Evolutionary conservation across 2,329 filamentous ascomycete species (phyloP).

Genomic region (Cucurbitaria berberidis): DNA sequence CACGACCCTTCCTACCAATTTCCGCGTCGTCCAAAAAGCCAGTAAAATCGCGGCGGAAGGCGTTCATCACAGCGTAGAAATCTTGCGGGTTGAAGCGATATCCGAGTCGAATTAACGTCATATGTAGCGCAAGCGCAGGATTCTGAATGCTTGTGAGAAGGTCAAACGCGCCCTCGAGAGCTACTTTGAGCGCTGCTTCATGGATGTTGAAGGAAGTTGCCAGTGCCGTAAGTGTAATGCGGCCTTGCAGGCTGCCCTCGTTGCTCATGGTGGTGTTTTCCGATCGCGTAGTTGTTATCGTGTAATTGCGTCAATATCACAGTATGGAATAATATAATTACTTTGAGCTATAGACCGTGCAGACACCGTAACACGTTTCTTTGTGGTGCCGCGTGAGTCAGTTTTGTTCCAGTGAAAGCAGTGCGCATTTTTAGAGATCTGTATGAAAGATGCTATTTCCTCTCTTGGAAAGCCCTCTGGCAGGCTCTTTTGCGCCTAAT

Average conservation of each 20-base stretch:
- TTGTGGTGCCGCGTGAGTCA: too few relatives aligned
- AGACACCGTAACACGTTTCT: too few relatives aligned
- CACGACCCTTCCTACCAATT: background rate
- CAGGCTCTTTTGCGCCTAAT: too few relatives aligned
- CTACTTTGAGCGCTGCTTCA: background rate
- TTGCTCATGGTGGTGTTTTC: background rate
- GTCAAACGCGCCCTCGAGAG: conserved; percentile 1
- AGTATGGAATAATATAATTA: too few relatives aligned
- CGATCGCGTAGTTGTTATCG: background rate
- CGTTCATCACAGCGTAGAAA: background rate
- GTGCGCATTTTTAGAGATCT: background rate
- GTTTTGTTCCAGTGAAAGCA: background rate
- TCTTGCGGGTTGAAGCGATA: background rate
- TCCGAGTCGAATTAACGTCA: background rate
- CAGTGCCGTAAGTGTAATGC: background rate
- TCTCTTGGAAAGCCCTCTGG: too few relatives aligned
- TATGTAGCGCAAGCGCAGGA: background rate
- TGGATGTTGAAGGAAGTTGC: background rate
- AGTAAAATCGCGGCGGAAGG: background rate
- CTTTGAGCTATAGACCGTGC: too few relatives aligned
- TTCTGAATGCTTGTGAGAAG: background rate
- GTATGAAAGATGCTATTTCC: background rate
- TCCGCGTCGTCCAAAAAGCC: background rate
- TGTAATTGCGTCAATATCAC: background rate
- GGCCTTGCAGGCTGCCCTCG: background rate